These are phyloP conservation scores for Periconia sp. DNA, from an alignment of 2,329 filamentous ascomycete species.

Conservation along the genomic window DNA sequence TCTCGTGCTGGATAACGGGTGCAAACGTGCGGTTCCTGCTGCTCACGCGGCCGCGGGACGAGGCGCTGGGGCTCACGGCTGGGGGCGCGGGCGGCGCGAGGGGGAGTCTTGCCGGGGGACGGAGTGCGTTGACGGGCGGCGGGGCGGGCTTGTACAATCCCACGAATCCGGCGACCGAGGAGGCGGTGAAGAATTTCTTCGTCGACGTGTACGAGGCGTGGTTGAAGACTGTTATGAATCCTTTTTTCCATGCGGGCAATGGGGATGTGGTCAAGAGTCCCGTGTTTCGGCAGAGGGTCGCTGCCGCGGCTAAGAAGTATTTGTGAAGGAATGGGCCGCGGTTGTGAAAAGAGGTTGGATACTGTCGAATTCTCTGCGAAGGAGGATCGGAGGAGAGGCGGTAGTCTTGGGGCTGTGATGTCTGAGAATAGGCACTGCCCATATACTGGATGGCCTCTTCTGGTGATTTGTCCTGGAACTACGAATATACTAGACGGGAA, in stretches of 20 bases:
- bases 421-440: too few species aligned
- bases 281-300: conserved; percentile 81
- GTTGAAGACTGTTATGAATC: conserved; percentile 96
- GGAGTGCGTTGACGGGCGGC: conserved; percentile 29
- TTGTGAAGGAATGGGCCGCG: conserved; percentile 60
- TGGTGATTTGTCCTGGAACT: too few species aligned
- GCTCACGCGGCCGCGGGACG: conserved; percentile 76
- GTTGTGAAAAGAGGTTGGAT: neutral
- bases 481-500: too few species aligned
- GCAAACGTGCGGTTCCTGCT: conserved; percentile 94
- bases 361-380: too few species aligned
- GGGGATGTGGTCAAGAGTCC: conserved; percentile 85
- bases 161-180: conserved; percentile 87
- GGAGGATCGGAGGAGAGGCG: too few species aligned
- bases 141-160: conserved; percentile 75
- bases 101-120: conserved; percentile 40
- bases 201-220: conserved; percentile 94
- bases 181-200: conserved; percentile 95
- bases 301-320: conserved; percentile 91
- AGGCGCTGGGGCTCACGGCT: conserved; percentile 30
- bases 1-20: conserved; percentile 92
- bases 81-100: conserved; percentile 23
- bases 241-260: conserved; percentile 88
- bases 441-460: too few species aligned
- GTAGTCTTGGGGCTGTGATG: too few species aligned